Conservation (phyloP, 129 eudicot genomes). For the Heracleum sosnowskyi region DNA sequence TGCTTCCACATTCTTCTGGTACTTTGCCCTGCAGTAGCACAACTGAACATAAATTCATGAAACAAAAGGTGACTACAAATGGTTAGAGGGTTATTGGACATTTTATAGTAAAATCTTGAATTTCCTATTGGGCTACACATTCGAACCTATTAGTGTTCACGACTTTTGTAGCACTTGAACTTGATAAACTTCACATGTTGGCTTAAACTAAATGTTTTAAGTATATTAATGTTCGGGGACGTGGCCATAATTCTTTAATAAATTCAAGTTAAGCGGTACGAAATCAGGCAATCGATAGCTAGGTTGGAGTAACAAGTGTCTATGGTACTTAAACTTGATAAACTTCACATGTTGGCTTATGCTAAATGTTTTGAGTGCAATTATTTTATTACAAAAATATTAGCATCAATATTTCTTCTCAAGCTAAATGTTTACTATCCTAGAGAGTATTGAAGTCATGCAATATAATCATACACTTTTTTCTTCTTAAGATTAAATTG, state of each 20-base stretch:
- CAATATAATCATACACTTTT: background rate
- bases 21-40: constrained; percentile 71
- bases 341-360: background rate
- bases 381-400: background rate
- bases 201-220: background rate
- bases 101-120: background rate
- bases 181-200: background rate
- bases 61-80: background rate
- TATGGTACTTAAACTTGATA: background rate
- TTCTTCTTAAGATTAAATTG: background rate
- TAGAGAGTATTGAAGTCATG: background rate
- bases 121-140: background rate
- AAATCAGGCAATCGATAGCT: too few relatives aligned
- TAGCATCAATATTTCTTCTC: background rate
- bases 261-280: too few relatives aligned
- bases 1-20: constrained; percentile 96
- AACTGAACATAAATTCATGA: background rate
- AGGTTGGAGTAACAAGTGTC: background rate
- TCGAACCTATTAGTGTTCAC: background rate
- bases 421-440: background rate
- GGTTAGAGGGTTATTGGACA: background rate
- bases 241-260: too few relatives aligned
- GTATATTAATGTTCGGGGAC: background rate
- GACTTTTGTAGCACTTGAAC: background rate
- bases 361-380: background rate